Conservation (phyloP, 257 asterid genomes). For the Scutellaria galericulata region DNA sequence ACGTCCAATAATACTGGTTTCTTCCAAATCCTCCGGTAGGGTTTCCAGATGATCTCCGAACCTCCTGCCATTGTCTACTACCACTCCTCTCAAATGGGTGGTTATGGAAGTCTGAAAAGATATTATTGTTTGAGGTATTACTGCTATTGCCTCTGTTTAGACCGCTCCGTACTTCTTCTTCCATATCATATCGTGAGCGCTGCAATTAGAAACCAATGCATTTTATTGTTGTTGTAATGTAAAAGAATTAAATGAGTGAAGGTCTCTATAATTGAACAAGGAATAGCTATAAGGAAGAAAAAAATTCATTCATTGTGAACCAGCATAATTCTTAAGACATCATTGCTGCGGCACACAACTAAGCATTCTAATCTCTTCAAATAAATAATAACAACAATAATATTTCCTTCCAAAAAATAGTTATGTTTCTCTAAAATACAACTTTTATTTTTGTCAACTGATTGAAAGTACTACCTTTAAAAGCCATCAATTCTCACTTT, state of each 20-base stretch:
- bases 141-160: slow-evolving; percentile 54
- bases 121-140: slow-evolving; percentile 35
- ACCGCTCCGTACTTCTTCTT: slow-evolving; percentile 72
- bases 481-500: no score
- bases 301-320: not conserved
- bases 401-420: no score
- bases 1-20: slow-evolving; percentile 50
- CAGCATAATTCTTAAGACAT: not conserved
- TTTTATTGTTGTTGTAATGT: no score
- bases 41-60: slow-evolving; percentile 55
- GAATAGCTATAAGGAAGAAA: not conserved
- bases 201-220: slow-evolving; percentile 34
- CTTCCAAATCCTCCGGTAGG: slow-evolving; percentile 54
- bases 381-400: no score
- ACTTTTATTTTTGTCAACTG: no score
- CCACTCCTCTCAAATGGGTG: slow-evolving; percentile 55
- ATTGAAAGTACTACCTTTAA: no score
- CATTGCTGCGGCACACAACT: not conserved
- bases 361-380: not conserved
- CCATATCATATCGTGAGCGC: slow-evolving; percentile 80
- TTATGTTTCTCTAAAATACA: no score
- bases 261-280: not conserved
- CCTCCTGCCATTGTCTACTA: slow-evolving; percentile 64
- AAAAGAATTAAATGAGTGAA: not conserved
- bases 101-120: slow-evolving; percentile 51